Evolutionary conservation across 805 yeast species (phyloP).

Genomic region (Lipomyces sp.): DNA sequence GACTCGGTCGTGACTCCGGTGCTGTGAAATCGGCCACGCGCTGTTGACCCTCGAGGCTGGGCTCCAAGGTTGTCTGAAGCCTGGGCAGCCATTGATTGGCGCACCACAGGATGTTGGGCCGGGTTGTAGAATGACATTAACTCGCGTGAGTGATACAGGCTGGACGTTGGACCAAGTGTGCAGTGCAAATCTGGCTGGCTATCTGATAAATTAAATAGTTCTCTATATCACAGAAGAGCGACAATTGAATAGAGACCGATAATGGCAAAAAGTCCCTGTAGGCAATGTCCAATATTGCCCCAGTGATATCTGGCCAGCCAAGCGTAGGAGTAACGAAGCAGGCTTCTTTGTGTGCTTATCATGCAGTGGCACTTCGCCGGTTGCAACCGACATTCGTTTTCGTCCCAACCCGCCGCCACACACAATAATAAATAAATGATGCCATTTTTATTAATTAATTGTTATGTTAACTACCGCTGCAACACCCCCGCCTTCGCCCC

Average conservation of each 20-base stretch:
- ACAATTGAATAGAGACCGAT: not conserved
- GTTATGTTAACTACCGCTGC: too few relatives aligned
- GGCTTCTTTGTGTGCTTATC: not conserved
- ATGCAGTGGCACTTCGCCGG: not conserved
- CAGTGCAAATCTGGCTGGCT: not conserved
- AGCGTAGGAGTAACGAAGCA: too few relatives aligned
- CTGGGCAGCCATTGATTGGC: conserved; percentile 16
- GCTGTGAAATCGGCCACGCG: conserved; percentile 2
- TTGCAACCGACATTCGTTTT: not conserved
- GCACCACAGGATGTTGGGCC: conserved; percentile 34
- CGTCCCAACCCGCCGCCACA: not conserved
- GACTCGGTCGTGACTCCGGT: conserved; percentile 15
- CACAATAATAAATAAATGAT: too few relatives aligned
- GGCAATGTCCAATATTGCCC: not conserved
- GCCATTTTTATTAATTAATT: too few relatives aligned
- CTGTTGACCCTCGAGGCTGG: not conserved
- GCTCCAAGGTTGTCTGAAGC: not conserved
- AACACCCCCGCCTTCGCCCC: too few relatives aligned
- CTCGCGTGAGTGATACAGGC: not conserved
- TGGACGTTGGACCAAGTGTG: not conserved
- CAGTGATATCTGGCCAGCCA: not conserved
- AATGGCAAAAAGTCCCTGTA: not conserved
- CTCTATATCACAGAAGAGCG: not conserved
- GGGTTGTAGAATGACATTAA: conserved; percentile 33
- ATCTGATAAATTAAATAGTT: not conserved